phyloP scores from a whole-genome alignment of 495 filamentous ascomycete species.

The Baudoinia panamericana region DNA sequence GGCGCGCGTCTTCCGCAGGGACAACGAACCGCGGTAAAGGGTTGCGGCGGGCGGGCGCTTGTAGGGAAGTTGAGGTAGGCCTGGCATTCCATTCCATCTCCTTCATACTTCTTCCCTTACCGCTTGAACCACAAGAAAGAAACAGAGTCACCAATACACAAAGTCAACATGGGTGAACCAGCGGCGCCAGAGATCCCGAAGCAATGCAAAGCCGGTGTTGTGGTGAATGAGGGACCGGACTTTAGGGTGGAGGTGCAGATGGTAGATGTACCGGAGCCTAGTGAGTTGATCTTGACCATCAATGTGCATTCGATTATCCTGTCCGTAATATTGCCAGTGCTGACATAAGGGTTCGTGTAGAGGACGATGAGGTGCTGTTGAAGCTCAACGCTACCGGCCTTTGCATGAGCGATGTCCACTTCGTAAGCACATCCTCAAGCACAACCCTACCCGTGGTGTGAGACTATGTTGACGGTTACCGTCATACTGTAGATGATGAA shows the following conservation, averaged over 20 bases:
- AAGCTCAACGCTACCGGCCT: constrained; percentile 31
- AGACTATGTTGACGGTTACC: constrained; percentile 1
- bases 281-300: constrained; percentile 22
- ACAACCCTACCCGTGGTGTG: constrained; percentile 1
- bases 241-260: constrained; percentile 40
- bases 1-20: too few species aligned
- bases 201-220: constrained; percentile 41
- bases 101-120: too few species aligned
- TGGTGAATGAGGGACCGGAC: constrained; percentile 41
- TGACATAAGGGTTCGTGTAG: neutral
- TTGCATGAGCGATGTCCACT: constrained; percentile 31
- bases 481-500: constrained; percentile 27
- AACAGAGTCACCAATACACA: too few species aligned
- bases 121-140: too few species aligned
- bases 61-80: too few species aligned
- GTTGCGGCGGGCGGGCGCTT: too few species aligned
- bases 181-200: constrained; percentile 41
- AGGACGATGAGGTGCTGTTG: constrained; percentile 32
- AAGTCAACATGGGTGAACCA: too few species aligned
- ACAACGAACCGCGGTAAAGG: too few species aligned
- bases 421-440: constrained; percentile 17
- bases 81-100: too few species aligned
- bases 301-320: neutral
- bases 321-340: neutral
- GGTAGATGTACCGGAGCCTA: constrained; percentile 41